Evolutionary conservation across 2,329 filamentous ascomycete genomes (phyloP).

Genomic region (Immersiporthe knoxdaviesiana): DNA sequence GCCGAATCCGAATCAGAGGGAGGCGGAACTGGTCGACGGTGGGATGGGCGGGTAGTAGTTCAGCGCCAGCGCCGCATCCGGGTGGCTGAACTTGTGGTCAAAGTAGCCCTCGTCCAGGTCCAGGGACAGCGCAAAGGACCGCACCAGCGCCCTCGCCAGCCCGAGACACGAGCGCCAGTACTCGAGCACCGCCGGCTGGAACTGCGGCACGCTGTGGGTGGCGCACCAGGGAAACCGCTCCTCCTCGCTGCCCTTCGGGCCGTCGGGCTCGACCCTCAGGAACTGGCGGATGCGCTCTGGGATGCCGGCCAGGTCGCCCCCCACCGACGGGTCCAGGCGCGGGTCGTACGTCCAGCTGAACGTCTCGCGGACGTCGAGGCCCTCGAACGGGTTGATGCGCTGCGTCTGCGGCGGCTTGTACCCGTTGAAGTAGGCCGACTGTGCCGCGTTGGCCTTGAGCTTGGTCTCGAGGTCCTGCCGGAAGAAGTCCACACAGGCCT

Average conservation of each 20-base stretch:
- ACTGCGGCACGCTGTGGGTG: constrained; percentile 51
- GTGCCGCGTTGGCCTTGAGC: constrained; percentile 39
- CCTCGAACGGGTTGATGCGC: constrained; percentile 54
- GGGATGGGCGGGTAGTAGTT: constrained; percentile 45
- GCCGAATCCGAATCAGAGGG: too few relatives aligned
- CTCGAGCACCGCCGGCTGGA: constrained; percentile 49
- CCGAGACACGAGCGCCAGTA: constrained; percentile 55
- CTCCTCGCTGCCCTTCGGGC: neutral
- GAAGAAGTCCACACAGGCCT: constrained; percentile 50
- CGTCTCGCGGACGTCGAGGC: constrained; percentile 54
- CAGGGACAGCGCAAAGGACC: constrained; percentile 58
- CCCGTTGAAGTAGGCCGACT: constrained; percentile 52
- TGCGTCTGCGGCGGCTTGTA: constrained; percentile 47
- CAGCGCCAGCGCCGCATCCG: constrained; percentile 48
- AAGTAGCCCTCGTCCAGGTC: constrained; percentile 58
- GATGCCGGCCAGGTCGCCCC: constrained; percentile 44
- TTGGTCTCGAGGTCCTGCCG: constrained; percentile 49
- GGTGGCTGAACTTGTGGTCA: constrained; percentile 56
- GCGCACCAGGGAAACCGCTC: constrained; percentile 54
- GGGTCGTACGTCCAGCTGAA: constrained; percentile 58
- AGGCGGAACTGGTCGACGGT: neutral
- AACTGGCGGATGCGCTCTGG: constrained; percentile 47
- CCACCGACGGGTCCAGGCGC: constrained; percentile 51
- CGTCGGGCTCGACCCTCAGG: constrained; percentile 46
- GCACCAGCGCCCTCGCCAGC: constrained; percentile 55